Conservation (phyloP, 1,284 basidiomycete species). For the Ustilago lituana region DNA sequence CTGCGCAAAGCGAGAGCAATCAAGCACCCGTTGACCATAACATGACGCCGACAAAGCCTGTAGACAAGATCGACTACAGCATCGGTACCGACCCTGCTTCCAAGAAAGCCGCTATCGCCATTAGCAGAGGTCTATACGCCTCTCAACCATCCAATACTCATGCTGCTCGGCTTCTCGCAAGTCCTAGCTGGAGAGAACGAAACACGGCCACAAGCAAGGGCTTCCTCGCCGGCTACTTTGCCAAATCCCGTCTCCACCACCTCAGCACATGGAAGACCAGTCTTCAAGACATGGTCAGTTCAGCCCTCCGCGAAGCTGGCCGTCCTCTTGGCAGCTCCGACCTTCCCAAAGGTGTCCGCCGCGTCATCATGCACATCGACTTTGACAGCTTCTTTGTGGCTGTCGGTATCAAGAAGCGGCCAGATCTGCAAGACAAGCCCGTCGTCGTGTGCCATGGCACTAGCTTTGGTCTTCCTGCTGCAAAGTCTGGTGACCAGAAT, state of each 20-base stretch:
- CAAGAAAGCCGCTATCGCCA: constrained; percentile 24
- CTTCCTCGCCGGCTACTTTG: constrained; percentile 90
- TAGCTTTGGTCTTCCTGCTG: constrained; percentile 23
- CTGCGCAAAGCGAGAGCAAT: too few relatives aligned
- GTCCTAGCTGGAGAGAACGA: constrained; percentile 77
- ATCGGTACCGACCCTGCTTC: constrained; percentile 48
- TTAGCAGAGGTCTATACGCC: constrained; percentile 38
- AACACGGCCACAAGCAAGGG: constrained; percentile 84
- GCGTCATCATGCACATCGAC: constrained; percentile 65
- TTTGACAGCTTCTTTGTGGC: constrained; percentile 96
- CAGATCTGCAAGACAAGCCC: constrained; percentile 71
- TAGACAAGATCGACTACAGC: constrained; percentile 26
- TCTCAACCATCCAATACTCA: constrained; percentile 49
- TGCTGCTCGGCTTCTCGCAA: constrained; percentile 54
- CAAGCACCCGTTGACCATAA: neutral
- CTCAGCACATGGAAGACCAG: constrained; percentile 92
- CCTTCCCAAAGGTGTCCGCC: constrained; percentile 65
- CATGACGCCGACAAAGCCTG: constrained; percentile 20
- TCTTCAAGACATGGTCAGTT: constrained; percentile 79
- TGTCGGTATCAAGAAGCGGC: constrained; percentile 57
- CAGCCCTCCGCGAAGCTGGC: constrained; percentile 73
- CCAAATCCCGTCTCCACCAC: constrained; percentile 89
- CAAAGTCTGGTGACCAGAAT: constrained; percentile 26
- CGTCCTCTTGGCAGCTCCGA: constrained; percentile 73
- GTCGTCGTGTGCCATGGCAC: constrained; percentile 91